phyloP scores from a whole-genome alignment of 2,329 filamentous ascomycete genomes.

The Trichoderma semiorbis region DNA sequence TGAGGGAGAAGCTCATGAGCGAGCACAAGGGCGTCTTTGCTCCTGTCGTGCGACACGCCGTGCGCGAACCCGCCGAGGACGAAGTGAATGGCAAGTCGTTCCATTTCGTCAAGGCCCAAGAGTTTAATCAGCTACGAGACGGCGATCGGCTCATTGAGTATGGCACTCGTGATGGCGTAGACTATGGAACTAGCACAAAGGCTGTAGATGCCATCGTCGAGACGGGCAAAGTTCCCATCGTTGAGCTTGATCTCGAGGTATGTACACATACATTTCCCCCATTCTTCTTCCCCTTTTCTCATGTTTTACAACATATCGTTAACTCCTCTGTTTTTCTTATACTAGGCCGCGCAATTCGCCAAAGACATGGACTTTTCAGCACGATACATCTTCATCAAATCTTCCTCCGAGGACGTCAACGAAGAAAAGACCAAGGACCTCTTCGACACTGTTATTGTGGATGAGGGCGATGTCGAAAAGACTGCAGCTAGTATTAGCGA shows the following conservation, averaged over 20 bases:
- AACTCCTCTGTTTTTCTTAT: neutral
- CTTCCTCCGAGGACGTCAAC: constrained; percentile 34
- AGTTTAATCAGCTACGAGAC: constrained; percentile 57
- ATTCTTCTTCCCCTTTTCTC: neutral
- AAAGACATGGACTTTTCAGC: constrained; percentile 56
- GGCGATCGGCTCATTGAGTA: constrained; percentile 59
- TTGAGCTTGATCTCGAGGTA: constrained; percentile 53
- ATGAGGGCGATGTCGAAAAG: constrained; percentile 28
- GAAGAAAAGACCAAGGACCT: constrained; percentile 26
- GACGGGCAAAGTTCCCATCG: constrained; percentile 57
- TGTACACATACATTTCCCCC: constrained; percentile 23
- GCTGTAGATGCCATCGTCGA: constrained; percentile 50
- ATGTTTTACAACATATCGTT: neutral
- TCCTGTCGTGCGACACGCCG: constrained; percentile 53
- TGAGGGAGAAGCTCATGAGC: constrained; percentile 61
- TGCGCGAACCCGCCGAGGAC: constrained; percentile 45
- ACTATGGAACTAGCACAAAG: constrained; percentile 56
- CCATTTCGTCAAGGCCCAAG: constrained; percentile 53
- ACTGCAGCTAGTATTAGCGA: constrained; percentile 23
- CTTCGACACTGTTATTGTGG: constrained; percentile 28
- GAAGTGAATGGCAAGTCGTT: constrained; percentile 52
- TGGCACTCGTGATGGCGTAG: constrained; percentile 44
- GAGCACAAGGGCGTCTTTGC: constrained; percentile 64
- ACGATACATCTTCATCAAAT: constrained; percentile 52
- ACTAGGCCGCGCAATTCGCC: constrained; percentile 53